Conservation (phyloP, 2,329 filamentous ascomycete species). For the Fusarium chuoi region DNA sequence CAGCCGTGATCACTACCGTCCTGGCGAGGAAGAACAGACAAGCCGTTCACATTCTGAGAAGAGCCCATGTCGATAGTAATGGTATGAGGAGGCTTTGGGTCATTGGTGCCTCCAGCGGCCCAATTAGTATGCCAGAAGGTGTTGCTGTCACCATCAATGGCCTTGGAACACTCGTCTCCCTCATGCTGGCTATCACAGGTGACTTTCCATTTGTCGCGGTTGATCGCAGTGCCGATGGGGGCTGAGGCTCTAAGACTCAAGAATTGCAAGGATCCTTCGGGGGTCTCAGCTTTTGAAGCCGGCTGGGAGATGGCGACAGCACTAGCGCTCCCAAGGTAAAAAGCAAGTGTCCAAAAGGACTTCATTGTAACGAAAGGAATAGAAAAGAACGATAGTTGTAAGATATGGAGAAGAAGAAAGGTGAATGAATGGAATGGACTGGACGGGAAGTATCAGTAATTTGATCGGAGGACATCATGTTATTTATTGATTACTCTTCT, state of each 20-base stretch:
- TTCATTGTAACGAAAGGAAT: not conserved
- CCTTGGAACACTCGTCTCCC: constrained; percentile 22
- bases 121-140: constrained; percentile 27
- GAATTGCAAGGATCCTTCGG: not conserved
- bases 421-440: not conserved
- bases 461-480: not conserved
- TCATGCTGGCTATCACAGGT: constrained; percentile 21
- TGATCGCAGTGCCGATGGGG: not conserved
- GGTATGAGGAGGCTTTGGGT: constrained; percentile 16
- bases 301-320: not conserved
- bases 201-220: constrained; percentile 17
- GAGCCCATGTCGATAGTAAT: constrained; percentile 23
- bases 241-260: not conserved
- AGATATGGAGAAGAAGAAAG: not conserved
- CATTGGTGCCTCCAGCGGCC: not conserved
- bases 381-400: not conserved
- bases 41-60: constrained; percentile 15
- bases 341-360: not conserved
- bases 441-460: not conserved
- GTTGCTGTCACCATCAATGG: constrained; percentile 17
- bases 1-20: not conserved
- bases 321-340: not conserved
- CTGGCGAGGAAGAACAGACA: constrained; percentile 26
- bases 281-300: not conserved
- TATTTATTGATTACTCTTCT: not conserved